Conservation (phyloP, 208 protist genomes). For the Porcisia hertigi region DNA sequence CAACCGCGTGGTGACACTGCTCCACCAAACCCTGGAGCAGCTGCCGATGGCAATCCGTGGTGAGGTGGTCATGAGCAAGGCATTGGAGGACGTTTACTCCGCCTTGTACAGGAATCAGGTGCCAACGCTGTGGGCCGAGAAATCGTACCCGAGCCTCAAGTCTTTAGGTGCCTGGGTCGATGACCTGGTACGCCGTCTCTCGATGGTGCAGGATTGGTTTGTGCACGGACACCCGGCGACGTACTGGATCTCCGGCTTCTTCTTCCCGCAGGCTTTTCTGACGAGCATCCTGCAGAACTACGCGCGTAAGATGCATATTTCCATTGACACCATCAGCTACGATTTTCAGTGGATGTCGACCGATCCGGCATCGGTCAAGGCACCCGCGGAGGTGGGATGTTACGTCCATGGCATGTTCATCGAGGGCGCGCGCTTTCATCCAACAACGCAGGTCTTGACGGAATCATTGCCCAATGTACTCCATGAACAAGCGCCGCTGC, state of each 20-base stretch:
- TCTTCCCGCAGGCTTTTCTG: slow-evolving; percentile 97
- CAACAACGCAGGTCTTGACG: slow-evolving; percentile 53
- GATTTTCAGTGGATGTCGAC: slow-evolving; percentile 79
- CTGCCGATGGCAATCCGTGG: slow-evolving; percentile 96
- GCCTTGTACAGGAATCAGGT: slow-evolving; percentile 97
- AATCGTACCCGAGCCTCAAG: slow-evolving; percentile 95
- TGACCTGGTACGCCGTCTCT: slow-evolving; percentile 89
- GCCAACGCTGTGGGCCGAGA: slow-evolving; percentile 85
- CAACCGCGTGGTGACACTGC: slow-evolving; percentile 89
- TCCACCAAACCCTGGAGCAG: slow-evolving; percentile 78
- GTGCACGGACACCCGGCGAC: slow-evolving; percentile 89
- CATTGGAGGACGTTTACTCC: slow-evolving; percentile 94
- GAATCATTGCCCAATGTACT: slow-evolving; percentile 95
- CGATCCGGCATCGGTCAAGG: slow-evolving; percentile 47
- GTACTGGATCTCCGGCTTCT: slow-evolving; percentile 98
- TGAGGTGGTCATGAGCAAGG: slow-evolving; percentile 97
- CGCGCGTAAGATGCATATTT: slow-evolving; percentile 91
- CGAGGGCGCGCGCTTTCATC: slow-evolving; percentile 91
- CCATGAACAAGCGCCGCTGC: slow-evolving; percentile 90
- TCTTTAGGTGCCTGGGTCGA: slow-evolving; percentile 94
- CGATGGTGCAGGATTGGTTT: slow-evolving; percentile 96
- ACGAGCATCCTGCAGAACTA: slow-evolving; percentile 96
- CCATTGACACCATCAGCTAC: slow-evolving; percentile 96
- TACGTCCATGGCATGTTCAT: slow-evolving; percentile 97
- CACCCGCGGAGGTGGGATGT: slow-evolving; percentile 76